phyloP scores from a whole-genome alignment of 2,329 filamentous ascomycete species.

The Xylogone sp. region DNA sequence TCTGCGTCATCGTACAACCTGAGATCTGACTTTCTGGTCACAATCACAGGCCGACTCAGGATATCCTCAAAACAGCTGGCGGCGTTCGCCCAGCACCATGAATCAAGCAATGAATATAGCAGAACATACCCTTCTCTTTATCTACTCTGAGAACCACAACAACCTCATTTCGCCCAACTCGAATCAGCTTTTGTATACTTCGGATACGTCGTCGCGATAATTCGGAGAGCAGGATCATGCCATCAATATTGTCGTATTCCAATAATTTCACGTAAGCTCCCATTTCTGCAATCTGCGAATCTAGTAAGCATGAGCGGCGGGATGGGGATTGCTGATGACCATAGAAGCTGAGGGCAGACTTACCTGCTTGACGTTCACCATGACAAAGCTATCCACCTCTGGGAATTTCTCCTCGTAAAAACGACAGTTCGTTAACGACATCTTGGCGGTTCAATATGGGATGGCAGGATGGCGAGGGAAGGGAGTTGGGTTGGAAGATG shows the following conservation, averaged over 20 bases:
- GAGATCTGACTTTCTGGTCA: neutral
- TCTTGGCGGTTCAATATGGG: constrained; percentile 50
- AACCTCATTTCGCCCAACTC: constrained; percentile 96
- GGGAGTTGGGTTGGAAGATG: neutral
- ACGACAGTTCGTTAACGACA: constrained; percentile 94
- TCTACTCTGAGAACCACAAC: constrained; percentile 98
- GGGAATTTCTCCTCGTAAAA: constrained; percentile 98
- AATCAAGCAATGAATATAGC: neutral
- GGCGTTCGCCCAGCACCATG: too few relatives aligned
- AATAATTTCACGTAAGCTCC: constrained; percentile 99
- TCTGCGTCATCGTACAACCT: too few relatives aligned
- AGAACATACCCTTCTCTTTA: constrained; percentile 85
- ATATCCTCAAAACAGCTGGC: too few relatives aligned
- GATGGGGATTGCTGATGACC: neutral
- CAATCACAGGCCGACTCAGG: too few relatives aligned
- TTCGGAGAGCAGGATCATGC: constrained; percentile 98
- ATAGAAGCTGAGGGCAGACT: constrained; percentile 25
- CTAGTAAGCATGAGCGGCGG: constrained; percentile 1
- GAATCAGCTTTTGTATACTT: constrained; percentile 98
- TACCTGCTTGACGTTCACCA: constrained; percentile 99
- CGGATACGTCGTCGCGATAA: constrained; percentile 96
- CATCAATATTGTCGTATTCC: constrained; percentile 99
- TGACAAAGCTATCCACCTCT: constrained; percentile 99
- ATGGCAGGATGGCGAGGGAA: neutral
- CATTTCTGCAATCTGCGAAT: constrained; percentile 89